phyloP scores from a whole-genome alignment of 768 basidiomycete genomes.

The Leccinum pellstonianum region DNA sequence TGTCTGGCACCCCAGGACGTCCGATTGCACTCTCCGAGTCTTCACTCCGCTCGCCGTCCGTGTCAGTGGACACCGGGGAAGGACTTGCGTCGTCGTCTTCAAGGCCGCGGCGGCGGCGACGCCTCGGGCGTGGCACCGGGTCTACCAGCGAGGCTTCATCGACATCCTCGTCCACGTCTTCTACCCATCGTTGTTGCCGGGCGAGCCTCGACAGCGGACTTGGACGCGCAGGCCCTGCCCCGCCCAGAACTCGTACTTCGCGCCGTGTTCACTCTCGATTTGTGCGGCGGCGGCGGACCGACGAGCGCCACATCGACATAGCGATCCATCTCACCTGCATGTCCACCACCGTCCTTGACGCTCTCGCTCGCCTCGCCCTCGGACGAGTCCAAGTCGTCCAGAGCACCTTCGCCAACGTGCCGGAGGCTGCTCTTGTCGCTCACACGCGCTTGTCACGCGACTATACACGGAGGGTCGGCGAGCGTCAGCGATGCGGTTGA shows the following conservation, averaged over 20 bases:
- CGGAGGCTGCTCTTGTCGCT: slow-evolving; percentile 47
- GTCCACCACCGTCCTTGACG: slow-evolving; percentile 15
- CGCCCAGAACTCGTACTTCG: slow-evolving; percentile 32
- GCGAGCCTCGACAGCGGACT: slow-evolving; percentile 42
- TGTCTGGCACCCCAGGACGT: slow-evolving; percentile 4
- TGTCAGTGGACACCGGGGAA: slow-evolving; percentile 58
- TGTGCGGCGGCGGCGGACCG: neutral
- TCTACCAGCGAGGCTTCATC: slow-evolving; percentile 1
- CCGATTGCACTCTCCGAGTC: slow-evolving; percentile 17
- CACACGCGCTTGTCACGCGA: slow-evolving; percentile 35
- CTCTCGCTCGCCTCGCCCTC: slow-evolving; percentile 27
- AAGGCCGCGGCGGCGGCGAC: slow-evolving; percentile 25
- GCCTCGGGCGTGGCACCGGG: neutral
- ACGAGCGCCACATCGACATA: slow-evolving; percentile 31
- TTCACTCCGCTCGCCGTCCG: slow-evolving; percentile 49
- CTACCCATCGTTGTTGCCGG: no score
- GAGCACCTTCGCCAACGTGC: slow-evolving; percentile 73
- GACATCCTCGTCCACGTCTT: no score
- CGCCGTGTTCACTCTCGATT: slow-evolving; percentile 35
- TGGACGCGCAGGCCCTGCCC: slow-evolving; percentile 42
- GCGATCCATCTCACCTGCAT: slow-evolving; percentile 32
- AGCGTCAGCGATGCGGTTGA: slow-evolving; percentile 33
- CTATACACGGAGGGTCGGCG: slow-evolving; percentile 42
- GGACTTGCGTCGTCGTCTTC: slow-evolving; percentile 56
- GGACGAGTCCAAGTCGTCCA: slow-evolving; percentile 76